Evolutionary conservation across 108 stramenopile genomes (phyloP).

Genomic region (Skeletonema potamos): DNA sequence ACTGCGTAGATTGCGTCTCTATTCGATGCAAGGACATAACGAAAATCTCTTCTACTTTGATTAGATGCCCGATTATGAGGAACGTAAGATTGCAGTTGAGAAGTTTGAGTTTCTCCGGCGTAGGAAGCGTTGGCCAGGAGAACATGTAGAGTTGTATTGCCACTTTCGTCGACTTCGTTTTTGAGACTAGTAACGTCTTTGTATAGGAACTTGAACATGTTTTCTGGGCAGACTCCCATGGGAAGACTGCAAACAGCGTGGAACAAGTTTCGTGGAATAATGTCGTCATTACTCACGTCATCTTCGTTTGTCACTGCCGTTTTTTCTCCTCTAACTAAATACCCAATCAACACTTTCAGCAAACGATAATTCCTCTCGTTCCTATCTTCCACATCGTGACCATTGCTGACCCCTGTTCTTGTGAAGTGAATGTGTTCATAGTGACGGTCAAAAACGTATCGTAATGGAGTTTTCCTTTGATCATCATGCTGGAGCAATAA

Average conservation of each 20-base stretch:
- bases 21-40: neutral
- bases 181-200: neutral
- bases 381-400: neutral
- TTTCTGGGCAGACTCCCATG: neutral
- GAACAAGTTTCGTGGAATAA: conserved; percentile 19
- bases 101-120: neutral
- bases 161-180: conserved; percentile 25
- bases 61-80: neutral
- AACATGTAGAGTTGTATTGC: conserved; percentile 33
- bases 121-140: conserved; percentile 39
- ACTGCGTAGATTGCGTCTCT: conserved; percentile 2
- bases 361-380: conserved; percentile 12
- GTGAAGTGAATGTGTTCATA: neutral
- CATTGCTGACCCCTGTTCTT: neutral
- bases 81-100: neutral
- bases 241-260: conserved; percentile 38
- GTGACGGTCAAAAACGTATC: conserved; percentile 16
- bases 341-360: conserved; percentile 21
- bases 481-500: conserved; percentile 19
- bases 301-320: neutral
- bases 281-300: neutral
- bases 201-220: conserved; percentile 5
- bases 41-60: neutral
- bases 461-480: conserved; percentile 20
- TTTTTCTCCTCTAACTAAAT: conserved; percentile 16